A percentile compares a stretch with the other conserved stretches of the same genome.
Evolutionary conservation across 176 grass and related monocot species (phyloP).

Genomic region (Aegilops sharonensis): DNA sequence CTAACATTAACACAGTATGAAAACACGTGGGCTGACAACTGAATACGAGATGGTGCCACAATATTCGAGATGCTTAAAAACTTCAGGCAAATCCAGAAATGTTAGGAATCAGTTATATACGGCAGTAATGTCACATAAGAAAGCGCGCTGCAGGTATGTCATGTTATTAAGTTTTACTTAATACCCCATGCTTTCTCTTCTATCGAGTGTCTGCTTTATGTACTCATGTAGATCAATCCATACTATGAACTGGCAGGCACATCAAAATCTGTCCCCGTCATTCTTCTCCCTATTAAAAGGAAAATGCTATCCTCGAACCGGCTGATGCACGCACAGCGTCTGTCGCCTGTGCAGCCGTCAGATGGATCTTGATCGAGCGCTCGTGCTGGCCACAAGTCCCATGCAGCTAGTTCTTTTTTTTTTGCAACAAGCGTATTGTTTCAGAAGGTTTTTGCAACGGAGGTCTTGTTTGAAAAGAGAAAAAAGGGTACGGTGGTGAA

Average conservation of each 20-base stretch:
- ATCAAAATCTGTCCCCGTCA: neutral
- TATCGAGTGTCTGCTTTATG: neutral
- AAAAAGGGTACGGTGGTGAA: too few species aligned
- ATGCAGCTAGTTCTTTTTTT: too few species aligned
- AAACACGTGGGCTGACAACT: constrained; percentile 1
- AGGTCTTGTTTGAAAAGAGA: too few species aligned
- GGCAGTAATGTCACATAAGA: neutral
- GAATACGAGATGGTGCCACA: neutral
- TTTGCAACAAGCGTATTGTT: too few species aligned
- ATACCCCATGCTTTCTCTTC: neutral
- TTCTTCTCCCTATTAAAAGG: neutral
- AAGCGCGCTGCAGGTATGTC: neutral
- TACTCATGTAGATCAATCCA: neutral
- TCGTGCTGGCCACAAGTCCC: too few species aligned
- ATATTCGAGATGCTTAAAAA: neutral
- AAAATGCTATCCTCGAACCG: too few species aligned
- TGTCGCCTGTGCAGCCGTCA: too few species aligned
- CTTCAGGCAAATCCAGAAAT: neutral
- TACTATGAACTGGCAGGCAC: neutral
- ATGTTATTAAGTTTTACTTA: neutral
- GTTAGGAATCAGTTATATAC: neutral
- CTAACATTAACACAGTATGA: neutral
- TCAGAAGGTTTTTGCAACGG: too few species aligned
- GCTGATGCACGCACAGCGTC: too few species aligned
- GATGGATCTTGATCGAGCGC: too few species aligned